phyloP scores from a whole-genome alignment of 495 filamentous ascomycete genomes.

The Thermochaetoides thermophila region DNA sequence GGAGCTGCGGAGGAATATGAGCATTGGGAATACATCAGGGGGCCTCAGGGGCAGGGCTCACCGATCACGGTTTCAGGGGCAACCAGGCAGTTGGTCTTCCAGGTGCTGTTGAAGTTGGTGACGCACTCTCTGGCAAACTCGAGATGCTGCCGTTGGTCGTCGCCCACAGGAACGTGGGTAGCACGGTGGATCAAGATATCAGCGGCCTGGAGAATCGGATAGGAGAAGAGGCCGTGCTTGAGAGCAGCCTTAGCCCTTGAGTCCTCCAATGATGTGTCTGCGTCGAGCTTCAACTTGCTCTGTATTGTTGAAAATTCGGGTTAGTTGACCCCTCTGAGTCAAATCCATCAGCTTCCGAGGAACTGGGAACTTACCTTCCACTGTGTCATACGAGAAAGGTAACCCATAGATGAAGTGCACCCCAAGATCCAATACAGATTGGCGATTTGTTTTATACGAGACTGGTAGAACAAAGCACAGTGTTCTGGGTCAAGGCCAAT shows the following conservation, averaged over 20 bases:
- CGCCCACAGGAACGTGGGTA: constrained; percentile 91
- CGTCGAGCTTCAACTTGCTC: constrained; percentile 53
- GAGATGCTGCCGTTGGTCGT: constrained; percentile 85
- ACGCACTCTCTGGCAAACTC: constrained; percentile 80
- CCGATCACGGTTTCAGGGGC: constrained; percentile 63
- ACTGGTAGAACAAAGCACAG: constrained; percentile 78
- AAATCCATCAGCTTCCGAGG: not conserved
- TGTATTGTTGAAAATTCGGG: constrained; percentile 13
- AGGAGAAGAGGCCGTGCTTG: constrained; percentile 88
- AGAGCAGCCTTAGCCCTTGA: constrained; percentile 40
- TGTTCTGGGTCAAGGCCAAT: constrained; percentile 64
- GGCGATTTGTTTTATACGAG: constrained; percentile 55
- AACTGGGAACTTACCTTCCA: constrained; percentile 68
- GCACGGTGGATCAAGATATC: constrained; percentile 81
- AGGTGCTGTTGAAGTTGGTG: constrained; percentile 67
- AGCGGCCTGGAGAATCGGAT: constrained; percentile 89
- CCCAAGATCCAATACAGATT: constrained; percentile 95
- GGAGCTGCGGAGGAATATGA: constrained; percentile 19
- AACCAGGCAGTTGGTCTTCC: constrained; percentile 42
- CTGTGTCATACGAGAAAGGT: constrained; percentile 89
- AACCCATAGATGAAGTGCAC: constrained; percentile 76
- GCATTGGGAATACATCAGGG: constrained; percentile 1
- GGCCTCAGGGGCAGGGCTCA: constrained; percentile 25
- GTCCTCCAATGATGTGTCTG: constrained; percentile 38
- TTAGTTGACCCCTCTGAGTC: not conserved